Evolutionary conservation across 2,329 filamentous ascomycete genomes (phyloP), one percentile per base, ranked within the genome.

Genomic region (Xylariomycetidae sp.): DNA sequence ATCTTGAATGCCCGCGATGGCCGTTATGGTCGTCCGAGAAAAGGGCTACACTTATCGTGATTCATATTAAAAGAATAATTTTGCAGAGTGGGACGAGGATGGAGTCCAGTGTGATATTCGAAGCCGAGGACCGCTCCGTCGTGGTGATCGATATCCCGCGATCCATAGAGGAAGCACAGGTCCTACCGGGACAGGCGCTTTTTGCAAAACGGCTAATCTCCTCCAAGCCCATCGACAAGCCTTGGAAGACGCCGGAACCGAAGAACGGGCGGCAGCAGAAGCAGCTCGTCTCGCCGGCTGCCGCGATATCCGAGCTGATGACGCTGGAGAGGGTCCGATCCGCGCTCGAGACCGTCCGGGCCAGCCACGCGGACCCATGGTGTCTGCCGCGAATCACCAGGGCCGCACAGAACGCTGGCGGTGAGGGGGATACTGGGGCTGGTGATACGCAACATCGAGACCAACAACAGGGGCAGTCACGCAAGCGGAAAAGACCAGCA

Each of bases 101-200:
- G 43, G 31, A 37, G 18, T 54, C 57, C 17, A 60, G 57, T 15
- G 66, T 82, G 15, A 54, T 83, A 25, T 82, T 72, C 57, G 66
- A 73, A 43, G 77, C 69, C 42, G 47, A 56, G 2, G 60, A 65
- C 29, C 51, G 59, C 30, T 66, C 70, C 28, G 58, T 81, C 33
- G 64, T 76, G 15, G 55, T 88, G 16, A 56, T 88, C 32, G 85
- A 89, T 49, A 74, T 88, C 28, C 83, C 85, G 16, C 64, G 67
- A 13, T 85, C 85, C 2, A 73, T 88, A 25, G 79, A 84, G 44
- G 67, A 76, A 39, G 77, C 75, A 13, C 85, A 88, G 58, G 67
- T 69, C 20, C 61, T 62, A 10, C 53, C 61, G 6, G 59, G 57
- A 18, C 47, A 63, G 20, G 38, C 46, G 15, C 20, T 23, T 8